These are phyloP conservation scores for Didymella lethalis DNA, from an alignment of 2,329 filamentous ascomycete species.

Conservation along the genomic window DNA sequence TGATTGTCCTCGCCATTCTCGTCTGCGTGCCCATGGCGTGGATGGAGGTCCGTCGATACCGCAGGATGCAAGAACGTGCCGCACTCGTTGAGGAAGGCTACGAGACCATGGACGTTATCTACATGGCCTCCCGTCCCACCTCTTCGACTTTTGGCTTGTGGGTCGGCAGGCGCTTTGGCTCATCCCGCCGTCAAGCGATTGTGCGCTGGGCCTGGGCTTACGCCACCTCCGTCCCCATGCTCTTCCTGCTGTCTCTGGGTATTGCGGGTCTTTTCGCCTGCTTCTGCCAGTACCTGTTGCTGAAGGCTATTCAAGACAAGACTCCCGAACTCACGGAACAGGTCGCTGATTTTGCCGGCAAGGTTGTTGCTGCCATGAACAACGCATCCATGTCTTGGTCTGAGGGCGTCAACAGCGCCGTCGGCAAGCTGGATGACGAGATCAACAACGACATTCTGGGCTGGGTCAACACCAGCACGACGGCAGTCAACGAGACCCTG, in stretches of 20 bases:
- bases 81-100: constrained; percentile 71
- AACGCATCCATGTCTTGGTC: constrained; percentile 81
- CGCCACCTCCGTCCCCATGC: constrained; percentile 80
- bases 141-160: constrained; percentile 77
- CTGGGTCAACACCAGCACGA: constrained; percentile 85
- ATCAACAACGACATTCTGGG: constrained; percentile 87
- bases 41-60: constrained; percentile 80
- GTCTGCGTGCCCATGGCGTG: constrained; percentile 82
- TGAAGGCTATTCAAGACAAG: constrained; percentile 75
- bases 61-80: constrained; percentile 73
- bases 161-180: constrained; percentile 70
- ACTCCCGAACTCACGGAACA: constrained; percentile 77
- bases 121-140: constrained; percentile 83
- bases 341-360: constrained; percentile 79
- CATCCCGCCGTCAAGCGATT: constrained; percentile 71
- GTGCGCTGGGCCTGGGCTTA: constrained; percentile 87
- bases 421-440: constrained; percentile 69
- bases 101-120: constrained; percentile 87
- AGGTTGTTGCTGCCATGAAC: constrained; percentile 76
- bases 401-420: constrained; percentile 74
- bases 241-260: constrained; percentile 86
- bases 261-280: constrained; percentile 83
- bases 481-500: constrained; percentile 83
- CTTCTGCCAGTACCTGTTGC: constrained; percentile 81
- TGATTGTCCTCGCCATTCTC: constrained; percentile 74